These are phyloP conservation scores for Pseudognaphalium luteoalbum DNA, from an alignment of 129 eudicot genomes.

Conservation along the genomic window DNA sequence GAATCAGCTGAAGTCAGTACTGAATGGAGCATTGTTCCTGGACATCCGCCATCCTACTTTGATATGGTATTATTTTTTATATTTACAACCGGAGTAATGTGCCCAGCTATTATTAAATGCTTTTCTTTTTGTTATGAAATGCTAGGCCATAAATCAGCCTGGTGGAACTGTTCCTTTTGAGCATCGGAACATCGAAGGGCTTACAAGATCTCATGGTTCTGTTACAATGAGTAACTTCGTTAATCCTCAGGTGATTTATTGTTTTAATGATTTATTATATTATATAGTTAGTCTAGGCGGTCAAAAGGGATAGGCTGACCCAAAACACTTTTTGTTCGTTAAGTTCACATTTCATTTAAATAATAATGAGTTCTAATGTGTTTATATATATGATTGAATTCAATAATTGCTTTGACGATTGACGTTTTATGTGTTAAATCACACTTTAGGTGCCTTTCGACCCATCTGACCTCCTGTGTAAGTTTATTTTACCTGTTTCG, in stretches of 20 bases:
- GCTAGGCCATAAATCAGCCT: constrained; percentile 93
- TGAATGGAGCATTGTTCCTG: constrained; percentile 98
- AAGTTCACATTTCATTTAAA: no score
- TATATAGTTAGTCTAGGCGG: neutral
- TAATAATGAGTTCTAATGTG: no score
- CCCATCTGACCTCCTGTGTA: neutral
- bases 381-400: no score
- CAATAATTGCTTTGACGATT: no score
- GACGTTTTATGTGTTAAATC: no score
- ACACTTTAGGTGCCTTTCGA: neutral
- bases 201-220: constrained; percentile 91
- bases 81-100: neutral
- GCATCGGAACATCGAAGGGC: constrained; percentile 82
- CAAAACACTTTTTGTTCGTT: no score
- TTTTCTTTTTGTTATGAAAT: constrained; percentile 19
- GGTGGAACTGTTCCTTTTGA: constrained; percentile 96
- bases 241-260: constrained; percentile 77
- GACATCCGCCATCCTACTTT: constrained; percentile 90
- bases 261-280: neutral
- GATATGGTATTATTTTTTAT: constrained; percentile 34
- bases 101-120: neutral
- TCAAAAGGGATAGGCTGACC: neutral
- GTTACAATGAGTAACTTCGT: constrained; percentile 91
- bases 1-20: constrained; percentile 93
- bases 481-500: neutral